Conservation (phyloP, 805 yeast genomes). For the Teunomyces pallodes region DNA sequence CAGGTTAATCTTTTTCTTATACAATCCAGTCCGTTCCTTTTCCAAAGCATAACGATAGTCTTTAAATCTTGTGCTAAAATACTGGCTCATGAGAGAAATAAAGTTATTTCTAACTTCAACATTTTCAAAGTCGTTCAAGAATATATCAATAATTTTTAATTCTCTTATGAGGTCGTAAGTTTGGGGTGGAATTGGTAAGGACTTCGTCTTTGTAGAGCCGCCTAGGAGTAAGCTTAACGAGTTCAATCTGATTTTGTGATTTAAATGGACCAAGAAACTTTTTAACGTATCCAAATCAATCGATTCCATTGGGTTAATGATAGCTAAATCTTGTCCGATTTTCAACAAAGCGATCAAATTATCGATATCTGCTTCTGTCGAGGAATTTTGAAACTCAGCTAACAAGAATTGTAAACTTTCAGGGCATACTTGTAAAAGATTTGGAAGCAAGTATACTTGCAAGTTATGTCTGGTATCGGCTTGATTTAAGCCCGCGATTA, state of each 20-base stretch:
- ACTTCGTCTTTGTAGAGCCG: conserved; percentile 46
- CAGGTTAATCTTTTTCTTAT: conserved; percentile 20
- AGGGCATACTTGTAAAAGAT: conserved; percentile 54
- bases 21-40: conserved; percentile 46
- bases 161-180: conserved; percentile 44
- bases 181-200: conserved; percentile 50
- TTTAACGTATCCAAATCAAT: conserved; percentile 17
- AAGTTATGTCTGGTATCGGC: conserved; percentile 43
- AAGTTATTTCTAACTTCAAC: conserved; percentile 69
- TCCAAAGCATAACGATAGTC: conserved; percentile 62
- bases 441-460: conserved; percentile 60
- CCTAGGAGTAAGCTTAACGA: conserved; percentile 61
- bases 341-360: conserved; percentile 54
- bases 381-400: conserved; percentile 19
- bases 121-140: conserved; percentile 58
- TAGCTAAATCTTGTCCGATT: conserved; percentile 59
- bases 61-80: conserved; percentile 56
- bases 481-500: conserved; percentile 33
- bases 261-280: conserved; percentile 45
- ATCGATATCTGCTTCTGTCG: conserved; percentile 25
- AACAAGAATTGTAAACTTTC: conserved; percentile 41
- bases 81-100: conserved; percentile 57
- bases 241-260: conserved; percentile 44
- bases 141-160: conserved; percentile 39
- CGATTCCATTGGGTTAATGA: conserved; percentile 7